Evolutionary conservation across 2,329 filamentous ascomycete species (phyloP).

Genomic region (Diaporthe helianthi): DNA sequence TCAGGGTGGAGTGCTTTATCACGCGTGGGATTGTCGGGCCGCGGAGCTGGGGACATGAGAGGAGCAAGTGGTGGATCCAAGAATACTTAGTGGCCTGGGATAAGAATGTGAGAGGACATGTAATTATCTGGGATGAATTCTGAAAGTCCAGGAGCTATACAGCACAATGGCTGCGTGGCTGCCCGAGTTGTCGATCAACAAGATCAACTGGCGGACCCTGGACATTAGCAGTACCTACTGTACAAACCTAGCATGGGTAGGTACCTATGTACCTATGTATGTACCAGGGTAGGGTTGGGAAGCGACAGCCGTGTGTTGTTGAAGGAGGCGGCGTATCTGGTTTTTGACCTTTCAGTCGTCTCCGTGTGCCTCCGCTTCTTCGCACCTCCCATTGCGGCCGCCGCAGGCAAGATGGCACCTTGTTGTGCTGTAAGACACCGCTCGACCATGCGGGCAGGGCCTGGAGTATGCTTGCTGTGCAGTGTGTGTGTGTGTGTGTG

Average conservation of each 20-base stretch:
- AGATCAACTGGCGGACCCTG: neutral
- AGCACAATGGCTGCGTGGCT: conserved; percentile 8
- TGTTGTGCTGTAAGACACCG: neutral
- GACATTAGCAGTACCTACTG: neutral
- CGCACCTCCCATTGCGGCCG: neutral
- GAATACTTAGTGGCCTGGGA: neutral
- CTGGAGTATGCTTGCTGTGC: neutral
- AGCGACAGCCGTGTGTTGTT: neutral
- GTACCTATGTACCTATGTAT: too few species aligned
- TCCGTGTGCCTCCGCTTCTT: neutral
- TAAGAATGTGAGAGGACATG: neutral
- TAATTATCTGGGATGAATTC: neutral
- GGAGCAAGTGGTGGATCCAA: conserved; percentile 15
- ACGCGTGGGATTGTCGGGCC: conserved; percentile 11
- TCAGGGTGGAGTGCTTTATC: conserved; percentile 3
- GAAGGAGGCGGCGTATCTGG: neutral
- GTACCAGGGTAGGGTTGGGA: too few species aligned
- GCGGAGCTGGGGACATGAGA: conserved; percentile 15
- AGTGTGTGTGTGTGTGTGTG: too few species aligned
- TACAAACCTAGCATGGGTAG: too few species aligned
- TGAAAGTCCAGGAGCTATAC: neutral
- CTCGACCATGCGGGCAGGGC: neutral
- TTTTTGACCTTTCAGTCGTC: neutral
- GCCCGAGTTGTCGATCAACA: conserved; percentile 4
- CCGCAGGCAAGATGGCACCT: neutral